A percentile compares a stretch with the other conserved stretches of the same genome.
Evolutionary conservation across 257 asterid genomes (phyloP).

Genomic region (Penstemon newberryi): DNA sequence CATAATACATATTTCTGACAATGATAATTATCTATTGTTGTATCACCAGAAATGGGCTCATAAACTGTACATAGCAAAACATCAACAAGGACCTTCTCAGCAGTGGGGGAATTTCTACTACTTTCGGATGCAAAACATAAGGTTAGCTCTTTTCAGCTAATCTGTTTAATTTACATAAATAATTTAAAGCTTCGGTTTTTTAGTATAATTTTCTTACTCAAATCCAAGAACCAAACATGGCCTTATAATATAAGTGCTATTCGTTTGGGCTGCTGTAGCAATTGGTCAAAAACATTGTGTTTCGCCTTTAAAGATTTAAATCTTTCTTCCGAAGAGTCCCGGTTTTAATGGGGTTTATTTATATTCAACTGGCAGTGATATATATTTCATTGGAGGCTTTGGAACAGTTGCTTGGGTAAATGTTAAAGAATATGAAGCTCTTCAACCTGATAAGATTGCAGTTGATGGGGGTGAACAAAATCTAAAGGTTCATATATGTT

Average conservation of each 20-base stretch:
- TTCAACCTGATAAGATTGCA: conserved; percentile 89
- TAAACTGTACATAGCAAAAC: conserved; percentile 82
- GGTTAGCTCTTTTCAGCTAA: conserved; percentile 42
- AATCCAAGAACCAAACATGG: neutral
- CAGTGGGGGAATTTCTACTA: conserved; percentile 97
- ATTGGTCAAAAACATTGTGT: neutral
- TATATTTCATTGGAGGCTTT: conserved; percentile 95
- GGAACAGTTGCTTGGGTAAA: conserved; percentile 99
- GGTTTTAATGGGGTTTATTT: conserved; percentile 14
- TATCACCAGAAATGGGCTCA: conserved; percentile 84
- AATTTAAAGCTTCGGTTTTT: too few relatives aligned
- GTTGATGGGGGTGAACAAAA: conserved; percentile 91
- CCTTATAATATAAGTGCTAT: neutral
- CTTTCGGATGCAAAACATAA: conserved; percentile 93
- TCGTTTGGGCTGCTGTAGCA: neutral
- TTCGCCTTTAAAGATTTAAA: neutral
- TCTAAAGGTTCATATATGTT: conserved; percentile 53
- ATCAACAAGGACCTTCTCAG: conserved; percentile 98
- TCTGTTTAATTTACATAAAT: too few relatives aligned
- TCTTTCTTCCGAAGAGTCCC: neutral
- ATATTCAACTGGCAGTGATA: conserved; percentile 57
- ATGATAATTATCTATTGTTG: conserved; percentile 17
- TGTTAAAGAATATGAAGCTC: conserved; percentile 80
- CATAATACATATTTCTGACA: conserved; percentile 15
- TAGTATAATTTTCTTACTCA: too few relatives aligned